These are phyloP conservation scores for Rubia balearica DNA, from an alignment of 305 asterid species.

Conservation along the genomic window DNA sequence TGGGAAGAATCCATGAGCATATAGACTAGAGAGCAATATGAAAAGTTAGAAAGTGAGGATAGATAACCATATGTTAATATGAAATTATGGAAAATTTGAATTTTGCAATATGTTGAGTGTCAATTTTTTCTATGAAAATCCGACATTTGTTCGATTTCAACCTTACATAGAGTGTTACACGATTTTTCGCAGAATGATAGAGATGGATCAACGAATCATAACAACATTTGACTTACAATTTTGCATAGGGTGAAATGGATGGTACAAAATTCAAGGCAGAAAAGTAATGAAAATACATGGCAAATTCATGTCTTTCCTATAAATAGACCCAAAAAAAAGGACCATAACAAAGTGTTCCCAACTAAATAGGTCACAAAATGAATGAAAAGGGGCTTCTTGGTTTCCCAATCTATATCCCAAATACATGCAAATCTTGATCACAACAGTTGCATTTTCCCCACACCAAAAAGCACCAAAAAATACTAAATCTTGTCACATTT, in stretches of 20 bases:
- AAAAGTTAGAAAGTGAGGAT: neutral
- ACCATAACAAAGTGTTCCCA: neutral
- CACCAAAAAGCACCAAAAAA: neutral
- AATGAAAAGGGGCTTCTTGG: neutral
- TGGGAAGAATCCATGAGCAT: no score
- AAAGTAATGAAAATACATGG: neutral
- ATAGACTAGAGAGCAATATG: neutral
- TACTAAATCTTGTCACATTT: neutral
- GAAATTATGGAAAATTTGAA: neutral
- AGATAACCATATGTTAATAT: neutral
- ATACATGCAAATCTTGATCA: neutral
- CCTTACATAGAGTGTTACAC: no score
- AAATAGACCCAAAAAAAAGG: neutral
- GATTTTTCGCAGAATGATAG: no score
- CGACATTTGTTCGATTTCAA: neutral
- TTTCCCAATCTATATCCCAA: neutral
- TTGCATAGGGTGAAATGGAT: neutral
- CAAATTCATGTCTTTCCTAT: neutral
- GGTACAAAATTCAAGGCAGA: neutral
- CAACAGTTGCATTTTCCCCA: neutral
- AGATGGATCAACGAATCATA: neutral
- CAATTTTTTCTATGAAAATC: neutral
- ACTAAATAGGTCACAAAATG: neutral
- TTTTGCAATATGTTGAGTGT: neutral
- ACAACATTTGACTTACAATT: neutral